phyloP scores from a whole-genome alignment of 768 basidiomycete genomes.

The Galerina sulciceps region DNA sequence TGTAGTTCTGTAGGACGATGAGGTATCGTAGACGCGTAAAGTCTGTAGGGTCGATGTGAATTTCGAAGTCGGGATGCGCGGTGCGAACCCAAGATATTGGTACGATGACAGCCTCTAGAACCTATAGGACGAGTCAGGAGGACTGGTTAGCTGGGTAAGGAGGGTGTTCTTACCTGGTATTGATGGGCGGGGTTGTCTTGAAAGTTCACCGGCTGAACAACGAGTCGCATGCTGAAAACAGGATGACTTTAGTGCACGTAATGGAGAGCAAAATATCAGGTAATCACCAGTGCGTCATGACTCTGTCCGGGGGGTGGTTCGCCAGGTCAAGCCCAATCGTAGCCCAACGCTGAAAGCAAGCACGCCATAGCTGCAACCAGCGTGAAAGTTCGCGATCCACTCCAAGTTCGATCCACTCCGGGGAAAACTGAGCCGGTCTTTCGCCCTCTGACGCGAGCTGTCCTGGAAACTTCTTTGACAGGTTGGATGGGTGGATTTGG shows the following conservation, averaged over 20 bases:
- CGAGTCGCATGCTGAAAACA: not conserved
- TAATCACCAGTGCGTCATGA: conserved; percentile 9
- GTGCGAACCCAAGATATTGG: not conserved
- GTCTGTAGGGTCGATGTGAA: conserved; percentile 2
- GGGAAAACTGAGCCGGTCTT: not conserved
- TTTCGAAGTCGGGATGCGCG: not conserved
- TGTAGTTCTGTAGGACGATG: not conserved
- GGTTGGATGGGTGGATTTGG: conserved; percentile 6
- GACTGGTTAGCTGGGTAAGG: too few relatives aligned
- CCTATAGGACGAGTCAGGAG: not conserved
- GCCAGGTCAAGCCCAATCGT: conserved; percentile 4
- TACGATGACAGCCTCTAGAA: not conserved
- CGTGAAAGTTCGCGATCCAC: conserved; percentile 1
- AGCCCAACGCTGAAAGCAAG: conserved; percentile 1
- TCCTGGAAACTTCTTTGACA: not conserved
- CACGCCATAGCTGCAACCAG: conserved; percentile 10
- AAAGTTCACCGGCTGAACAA: not conserved
- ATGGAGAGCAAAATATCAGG: not conserved
- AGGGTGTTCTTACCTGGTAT: not conserved
- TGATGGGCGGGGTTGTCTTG: conserved; percentile 1
- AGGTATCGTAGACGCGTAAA: conserved; percentile 8
- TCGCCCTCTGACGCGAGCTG: not conserved
- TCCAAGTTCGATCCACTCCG: not conserved
- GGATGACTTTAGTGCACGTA: not conserved
- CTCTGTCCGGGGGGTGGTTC: conserved; percentile 9